A percentile compares a stretch with the other conserved stretches of the same genome.
Conservation (phyloP, 495 filamentous ascomycete genomes). For the Penicillium argentinense region DNA sequence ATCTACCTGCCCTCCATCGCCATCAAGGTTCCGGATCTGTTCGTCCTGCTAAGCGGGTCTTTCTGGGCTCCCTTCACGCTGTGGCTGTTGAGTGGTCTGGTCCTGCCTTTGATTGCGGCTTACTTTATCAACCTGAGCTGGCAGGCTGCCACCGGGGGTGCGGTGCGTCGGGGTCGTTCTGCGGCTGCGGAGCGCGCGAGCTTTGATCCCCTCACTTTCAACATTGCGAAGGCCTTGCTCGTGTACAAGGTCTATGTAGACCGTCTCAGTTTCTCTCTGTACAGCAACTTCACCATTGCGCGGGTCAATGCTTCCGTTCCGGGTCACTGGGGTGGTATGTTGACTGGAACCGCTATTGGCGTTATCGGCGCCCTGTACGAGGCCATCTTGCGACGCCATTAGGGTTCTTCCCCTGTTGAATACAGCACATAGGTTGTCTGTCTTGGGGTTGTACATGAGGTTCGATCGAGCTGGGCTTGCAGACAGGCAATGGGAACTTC, state of each 20-base stretch:
- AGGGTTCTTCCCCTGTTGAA: no score
- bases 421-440: no score
- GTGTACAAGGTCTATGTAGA: conserved; percentile 77
- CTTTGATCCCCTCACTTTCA: conserved; percentile 86
- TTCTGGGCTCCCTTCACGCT: conserved; percentile 84
- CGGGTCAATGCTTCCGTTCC: conserved; percentile 66
- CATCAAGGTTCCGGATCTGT: conserved; percentile 76
- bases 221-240: conserved; percentile 77
- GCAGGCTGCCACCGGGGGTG: conserved; percentile 34
- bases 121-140: conserved; percentile 86
- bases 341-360: conserved; percentile 71
- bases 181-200: conserved; percentile 42
- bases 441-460: conserved; percentile 20
- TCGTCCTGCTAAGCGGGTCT: conserved; percentile 66
- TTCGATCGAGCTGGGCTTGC: conserved; percentile 7
- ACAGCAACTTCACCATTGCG: conserved; percentile 55
- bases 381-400: conserved; percentile 72
- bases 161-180: conserved; percentile 23
- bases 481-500: conserved; percentile 3
- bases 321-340: conserved; percentile 66
- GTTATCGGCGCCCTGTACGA: conserved; percentile 75
- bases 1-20: conserved; percentile 42
- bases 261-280: conserved; percentile 62
- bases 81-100: conserved; percentile 71
- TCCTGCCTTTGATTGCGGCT: conserved; percentile 67